Evolutionary conservation across 306 rosid species (phyloP).

Genomic region (Corylus americana): DNA sequence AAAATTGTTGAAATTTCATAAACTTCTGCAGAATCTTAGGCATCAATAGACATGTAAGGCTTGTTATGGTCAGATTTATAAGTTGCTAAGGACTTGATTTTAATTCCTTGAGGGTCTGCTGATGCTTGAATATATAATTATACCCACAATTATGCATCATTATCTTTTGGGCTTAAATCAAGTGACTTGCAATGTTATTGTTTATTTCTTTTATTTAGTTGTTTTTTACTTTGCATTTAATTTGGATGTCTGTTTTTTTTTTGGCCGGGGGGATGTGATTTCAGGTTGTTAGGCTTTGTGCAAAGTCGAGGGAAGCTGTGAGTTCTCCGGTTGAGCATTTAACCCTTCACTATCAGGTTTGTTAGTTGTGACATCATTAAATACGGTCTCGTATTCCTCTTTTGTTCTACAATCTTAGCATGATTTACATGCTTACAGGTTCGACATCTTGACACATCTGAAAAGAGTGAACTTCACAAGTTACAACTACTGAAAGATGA

Average conservation of each 20-base stretch:
- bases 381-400: neutral
- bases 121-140: neutral
- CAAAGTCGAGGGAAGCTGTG: conserved; percentile 99
- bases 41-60: neutral
- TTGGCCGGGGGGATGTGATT: conserved; percentile 1
- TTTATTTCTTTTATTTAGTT: neutral
- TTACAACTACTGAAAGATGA: conserved; percentile 96
- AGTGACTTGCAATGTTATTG: neutral
- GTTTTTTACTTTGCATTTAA: neutral
- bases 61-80: neutral
- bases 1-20: neutral
- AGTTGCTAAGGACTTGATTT: neutral
- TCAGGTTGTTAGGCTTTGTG: conserved; percentile 97
- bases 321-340: conserved; percentile 99
- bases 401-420: conserved; percentile 1
- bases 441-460: conserved; percentile 98
- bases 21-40: neutral
- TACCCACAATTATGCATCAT: neutral
- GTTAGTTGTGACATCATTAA: conserved; percentile 14
- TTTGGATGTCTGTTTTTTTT: neutral
- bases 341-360: conserved; percentile 98
- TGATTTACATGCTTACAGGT: conserved; percentile 55
- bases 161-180: neutral
- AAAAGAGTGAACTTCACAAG: conserved; percentile 96
- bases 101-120: neutral